Percentiles rank a stretch among this genome's conserved stretches.
Conservation (phyloP, 1,284 basidiomycete genomes). For the Pascua sp. region DNA sequence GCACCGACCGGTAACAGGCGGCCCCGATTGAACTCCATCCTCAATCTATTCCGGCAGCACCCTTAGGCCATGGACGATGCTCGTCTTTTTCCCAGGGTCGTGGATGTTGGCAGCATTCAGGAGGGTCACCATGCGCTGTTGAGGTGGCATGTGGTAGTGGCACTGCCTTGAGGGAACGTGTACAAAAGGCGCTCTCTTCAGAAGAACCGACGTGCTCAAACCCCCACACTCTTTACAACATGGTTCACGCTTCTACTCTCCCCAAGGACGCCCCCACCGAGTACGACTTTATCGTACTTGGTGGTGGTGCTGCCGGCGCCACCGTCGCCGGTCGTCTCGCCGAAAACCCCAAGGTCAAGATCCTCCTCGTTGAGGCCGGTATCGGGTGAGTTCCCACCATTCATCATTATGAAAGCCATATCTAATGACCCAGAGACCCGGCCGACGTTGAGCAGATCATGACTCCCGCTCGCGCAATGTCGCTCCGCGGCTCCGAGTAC, state of each 20-base stretch:
- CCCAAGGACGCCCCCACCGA: not conserved
- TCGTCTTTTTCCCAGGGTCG: no score
- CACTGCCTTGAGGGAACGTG: no score
- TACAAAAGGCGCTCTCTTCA: not conserved
- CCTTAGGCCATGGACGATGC: no score
- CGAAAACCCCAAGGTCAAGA: constrained; percentile 53
- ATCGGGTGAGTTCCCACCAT: constrained; percentile 6
- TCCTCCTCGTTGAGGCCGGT: constrained; percentile 49
- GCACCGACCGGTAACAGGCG: no score
- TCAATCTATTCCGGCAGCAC: no score
- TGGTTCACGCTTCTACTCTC: constrained; percentile 1
- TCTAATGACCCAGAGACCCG: constrained; percentile 26
- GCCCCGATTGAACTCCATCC: no score
- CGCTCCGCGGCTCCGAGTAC: constrained; percentile 38
- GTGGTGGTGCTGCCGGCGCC: constrained; percentile 58
- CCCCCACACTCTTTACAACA: not conserved
- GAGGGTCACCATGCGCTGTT: no score
- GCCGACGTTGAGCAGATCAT: constrained; percentile 49
- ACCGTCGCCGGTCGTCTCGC: constrained; percentile 59
- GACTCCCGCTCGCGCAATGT: constrained; percentile 53
- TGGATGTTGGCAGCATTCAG: no score
- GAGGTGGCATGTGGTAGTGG: not conserved
- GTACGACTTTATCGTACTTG: constrained; percentile 59
- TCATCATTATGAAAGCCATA: constrained; percentile 52
- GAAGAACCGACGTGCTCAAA: not conserved